These are phyloP conservation scores for Heterobasidion annosum DNA, from an alignment of 1,284 basidiomycete species.

Conservation along the genomic window DNA sequence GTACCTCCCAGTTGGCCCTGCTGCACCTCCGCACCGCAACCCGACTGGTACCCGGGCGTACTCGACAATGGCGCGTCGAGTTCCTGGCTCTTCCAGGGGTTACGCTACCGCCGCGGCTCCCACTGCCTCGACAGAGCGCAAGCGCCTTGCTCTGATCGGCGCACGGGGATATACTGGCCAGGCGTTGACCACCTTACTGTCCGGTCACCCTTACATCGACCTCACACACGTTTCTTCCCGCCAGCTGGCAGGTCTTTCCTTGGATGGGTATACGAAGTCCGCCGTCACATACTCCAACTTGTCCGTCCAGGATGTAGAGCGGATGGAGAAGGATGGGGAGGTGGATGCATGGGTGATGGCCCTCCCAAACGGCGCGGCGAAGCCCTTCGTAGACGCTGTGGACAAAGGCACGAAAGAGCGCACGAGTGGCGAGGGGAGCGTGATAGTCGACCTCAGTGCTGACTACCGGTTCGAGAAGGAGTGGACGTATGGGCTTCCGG, in stretches of 20 bases:
- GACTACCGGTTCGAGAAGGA: slow-evolving; percentile 92
- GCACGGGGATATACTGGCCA: slow-evolving; percentile 96
- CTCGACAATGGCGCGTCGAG: slow-evolving; percentile 62
- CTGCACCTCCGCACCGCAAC: slow-evolving; percentile 54
- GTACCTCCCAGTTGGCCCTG: slow-evolving; percentile 87
- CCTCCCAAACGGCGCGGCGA: slow-evolving; percentile 93
- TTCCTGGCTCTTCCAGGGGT: slow-evolving; percentile 44
- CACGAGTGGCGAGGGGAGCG: slow-evolving; percentile 45
- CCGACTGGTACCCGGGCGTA: slow-evolving; percentile 46
- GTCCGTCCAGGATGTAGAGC: slow-evolving; percentile 66
- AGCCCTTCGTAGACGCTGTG: slow-evolving; percentile 95
- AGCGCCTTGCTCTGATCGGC: slow-evolving; percentile 92
- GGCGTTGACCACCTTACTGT: slow-evolving; percentile 80
- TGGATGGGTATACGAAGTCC: slow-evolving; percentile 81
- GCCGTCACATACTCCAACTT: slow-evolving; percentile 76
- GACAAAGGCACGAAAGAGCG: slow-evolving; percentile 63
- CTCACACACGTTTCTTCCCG: slow-evolving; percentile 95
- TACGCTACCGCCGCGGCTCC: slow-evolving; percentile 47
- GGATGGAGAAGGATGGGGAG: slow-evolving; percentile 80
- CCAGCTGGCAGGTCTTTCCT: slow-evolving; percentile 79
- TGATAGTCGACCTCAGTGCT: slow-evolving; percentile 88
- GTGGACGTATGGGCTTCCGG: slow-evolving; percentile 98
- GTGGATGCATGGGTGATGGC: slow-evolving; percentile 99
- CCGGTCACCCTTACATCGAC: slow-evolving; percentile 79
- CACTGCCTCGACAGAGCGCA: slow-evolving; percentile 49